Evolutionary conservation across 495 filamentous ascomycete genomes (phyloP).

Genomic region (Trichoderma parareesei): DNA sequence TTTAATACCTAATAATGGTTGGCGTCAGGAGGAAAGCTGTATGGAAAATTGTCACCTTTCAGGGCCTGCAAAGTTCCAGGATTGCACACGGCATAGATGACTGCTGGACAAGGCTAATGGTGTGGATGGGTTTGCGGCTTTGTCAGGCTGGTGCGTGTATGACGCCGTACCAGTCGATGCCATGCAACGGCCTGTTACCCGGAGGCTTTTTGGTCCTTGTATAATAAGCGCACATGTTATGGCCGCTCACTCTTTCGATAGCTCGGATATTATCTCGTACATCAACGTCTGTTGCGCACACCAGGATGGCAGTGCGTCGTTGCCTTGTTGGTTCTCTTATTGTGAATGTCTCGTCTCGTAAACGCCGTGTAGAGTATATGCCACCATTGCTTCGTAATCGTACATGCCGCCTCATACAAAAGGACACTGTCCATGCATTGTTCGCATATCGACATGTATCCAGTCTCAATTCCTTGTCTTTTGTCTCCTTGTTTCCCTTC

Average conservation of each 20-base stretch:
- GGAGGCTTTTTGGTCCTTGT: too few species aligned
- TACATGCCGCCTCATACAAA: slow-evolving; percentile 8
- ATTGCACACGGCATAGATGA: not conserved
- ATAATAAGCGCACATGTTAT: too few species aligned
- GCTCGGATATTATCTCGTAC: too few species aligned
- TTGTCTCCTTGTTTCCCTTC: not conserved
- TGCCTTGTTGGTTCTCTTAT: too few species aligned
- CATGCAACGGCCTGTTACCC: too few species aligned
- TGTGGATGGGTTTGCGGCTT: not conserved
- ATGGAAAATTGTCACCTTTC: not conserved
- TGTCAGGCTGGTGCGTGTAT: not conserved
- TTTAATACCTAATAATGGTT: not conserved
- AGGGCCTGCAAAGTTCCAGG: not conserved
- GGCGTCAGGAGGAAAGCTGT: not conserved
- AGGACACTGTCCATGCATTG: not conserved
- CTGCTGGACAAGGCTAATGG: not conserved
- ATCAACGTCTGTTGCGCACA: too few species aligned
- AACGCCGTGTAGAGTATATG: slow-evolving; percentile 10
- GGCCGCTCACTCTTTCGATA: too few species aligned
- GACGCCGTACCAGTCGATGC: not conserved
- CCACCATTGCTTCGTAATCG: slow-evolving; percentile 8
- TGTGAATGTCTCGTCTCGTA: not conserved
- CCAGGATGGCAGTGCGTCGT: too few species aligned
- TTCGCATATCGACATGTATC: not conserved
- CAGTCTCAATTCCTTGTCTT: not conserved